Percentiles rank a stretch among this genome's conserved stretches.
phyloP scores from a whole-genome alignment of 1,284 basidiomycete genomes.

The Xerocomus minutiporus region DNA sequence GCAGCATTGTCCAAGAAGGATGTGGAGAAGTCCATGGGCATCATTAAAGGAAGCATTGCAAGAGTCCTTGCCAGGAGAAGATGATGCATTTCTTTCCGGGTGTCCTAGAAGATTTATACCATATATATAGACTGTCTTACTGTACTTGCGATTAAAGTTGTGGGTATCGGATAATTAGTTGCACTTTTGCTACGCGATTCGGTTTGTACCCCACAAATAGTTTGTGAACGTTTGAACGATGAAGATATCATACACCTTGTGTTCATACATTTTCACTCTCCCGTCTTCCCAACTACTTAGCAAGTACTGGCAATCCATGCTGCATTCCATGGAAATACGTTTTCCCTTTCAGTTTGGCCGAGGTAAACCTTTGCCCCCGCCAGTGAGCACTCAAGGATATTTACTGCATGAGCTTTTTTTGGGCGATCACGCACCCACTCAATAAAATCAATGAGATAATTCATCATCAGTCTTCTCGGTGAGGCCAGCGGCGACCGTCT shows the following conservation, averaged over 20 bases:
- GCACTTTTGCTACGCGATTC: not conserved
- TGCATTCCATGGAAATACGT: no score
- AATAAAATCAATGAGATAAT: not conserved
- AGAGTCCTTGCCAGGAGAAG: slow-evolving; percentile 60
- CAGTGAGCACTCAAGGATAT: no score
- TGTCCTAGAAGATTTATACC: slow-evolving; percentile 10
- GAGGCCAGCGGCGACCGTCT: not conserved
- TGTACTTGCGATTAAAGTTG: slow-evolving; percentile 1
- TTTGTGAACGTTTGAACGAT: no score
- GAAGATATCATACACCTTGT: no score
- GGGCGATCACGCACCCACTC: no score
- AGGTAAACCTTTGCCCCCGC: no score
- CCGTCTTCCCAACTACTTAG: no score
- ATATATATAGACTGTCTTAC: slow-evolving; percentile 14
- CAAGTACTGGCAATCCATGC: no score
- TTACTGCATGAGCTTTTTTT: no score
- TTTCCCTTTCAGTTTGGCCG: no score
- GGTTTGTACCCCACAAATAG: not conserved
- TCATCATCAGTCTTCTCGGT: not conserved
- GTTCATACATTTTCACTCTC: no score
- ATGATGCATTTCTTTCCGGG: slow-evolving; percentile 16
- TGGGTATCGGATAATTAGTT: not conserved
- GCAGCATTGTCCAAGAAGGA: slow-evolving; percentile 84
- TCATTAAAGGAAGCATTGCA: slow-evolving; percentile 70
- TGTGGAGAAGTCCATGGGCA: slow-evolving; percentile 79